Base-by-base conservation (phyloP, 179 eudicot species). In the Silene coronaria region DNA sequence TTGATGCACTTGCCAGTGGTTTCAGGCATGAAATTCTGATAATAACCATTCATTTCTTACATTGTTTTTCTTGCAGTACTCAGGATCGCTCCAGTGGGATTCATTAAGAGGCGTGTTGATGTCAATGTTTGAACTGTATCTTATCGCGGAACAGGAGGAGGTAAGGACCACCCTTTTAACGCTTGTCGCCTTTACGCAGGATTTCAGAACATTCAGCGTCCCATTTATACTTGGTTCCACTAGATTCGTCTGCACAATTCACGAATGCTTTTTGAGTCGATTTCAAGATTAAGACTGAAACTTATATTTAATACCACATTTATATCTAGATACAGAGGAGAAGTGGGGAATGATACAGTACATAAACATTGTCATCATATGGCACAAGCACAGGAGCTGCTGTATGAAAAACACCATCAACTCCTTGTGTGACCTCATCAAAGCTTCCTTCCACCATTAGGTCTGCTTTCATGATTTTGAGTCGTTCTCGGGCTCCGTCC, bases 121-220 rank as follows among this genome's bases (percentile, higher is more conserved):
- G 64, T 82, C 82, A 38, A 74, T 84, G 65, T 92, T 91, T n/a
- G 84, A 76, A 6, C 85, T 84, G 69, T 95, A 95, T 88, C 99
- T 82, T 70, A 95, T 84, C 7, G 99, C 84, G 9, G 98, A 90
- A 82, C 97, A 94, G 70, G 98, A 94, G n/a, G 98, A 94, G 78
- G 98, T 94, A 28, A 92, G 82, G 42, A 94, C 96, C 58, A 92
- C 89, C 81, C 97, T 81, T 81, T 84, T 90, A 61, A 92, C 82
- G 64, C 79, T 85, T 32, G 45, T 86, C 36, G 91, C 82, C 83
- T 85, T 95, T 77, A 60, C 77, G 89, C 99, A 92, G 11, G 99
- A 89, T 24, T 78, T 88, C 38, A 95, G 71, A 62, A 95, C 95
- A 78, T 95, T 95, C 75, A 88, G 19, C 11, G 97, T 90, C 61